Percentiles rank a stretch among this genome's conserved stretches.
phyloP scores from a whole-genome alignment of 139 green algal species.

The Dunaliella primolecta region DNA sequence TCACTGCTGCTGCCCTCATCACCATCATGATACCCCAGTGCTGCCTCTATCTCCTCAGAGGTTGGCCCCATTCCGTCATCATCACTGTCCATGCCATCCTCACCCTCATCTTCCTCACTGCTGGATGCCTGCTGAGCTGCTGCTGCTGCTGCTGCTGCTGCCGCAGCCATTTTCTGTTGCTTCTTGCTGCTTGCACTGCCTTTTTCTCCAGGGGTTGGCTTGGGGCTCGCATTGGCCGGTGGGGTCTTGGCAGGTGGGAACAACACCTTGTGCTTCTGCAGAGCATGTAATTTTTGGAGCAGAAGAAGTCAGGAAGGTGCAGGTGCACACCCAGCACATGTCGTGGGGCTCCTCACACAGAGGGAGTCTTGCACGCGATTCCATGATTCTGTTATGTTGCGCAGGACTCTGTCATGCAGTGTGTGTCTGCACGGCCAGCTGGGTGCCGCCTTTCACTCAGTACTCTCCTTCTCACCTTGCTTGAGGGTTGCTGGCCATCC shows the following conservation, averaged over 20 bases:
- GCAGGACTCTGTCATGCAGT: too few relatives aligned
- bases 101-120: constrained; percentile 15
- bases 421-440: too few relatives aligned
- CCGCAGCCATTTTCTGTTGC: too few relatives aligned
- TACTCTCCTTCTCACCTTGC: too few relatives aligned
- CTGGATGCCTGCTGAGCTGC: neutral
- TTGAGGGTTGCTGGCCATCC: neutral
- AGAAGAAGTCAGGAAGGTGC: too few relatives aligned
- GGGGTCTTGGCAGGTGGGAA: neutral
- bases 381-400: too few relatives aligned
- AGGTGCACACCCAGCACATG: too few relatives aligned
- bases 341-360: too few relatives aligned
- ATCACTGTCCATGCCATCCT: constrained; percentile 13
- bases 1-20: neutral
- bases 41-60: constrained; percentile 6
- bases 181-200: neutral
- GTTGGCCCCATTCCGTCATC: constrained; percentile 11
- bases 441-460: too few relatives aligned
- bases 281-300: too few relatives aligned
- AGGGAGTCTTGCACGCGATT: too few relatives aligned
- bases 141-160: constrained; percentile 7
- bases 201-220: neutral
- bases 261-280: constrained; percentile 5
- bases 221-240: neutral
- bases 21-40: neutral